Base-by-base conservation (phyloP, 495 filamentous ascomycete genomes). In the Penicillium bovifimosum region DNA sequence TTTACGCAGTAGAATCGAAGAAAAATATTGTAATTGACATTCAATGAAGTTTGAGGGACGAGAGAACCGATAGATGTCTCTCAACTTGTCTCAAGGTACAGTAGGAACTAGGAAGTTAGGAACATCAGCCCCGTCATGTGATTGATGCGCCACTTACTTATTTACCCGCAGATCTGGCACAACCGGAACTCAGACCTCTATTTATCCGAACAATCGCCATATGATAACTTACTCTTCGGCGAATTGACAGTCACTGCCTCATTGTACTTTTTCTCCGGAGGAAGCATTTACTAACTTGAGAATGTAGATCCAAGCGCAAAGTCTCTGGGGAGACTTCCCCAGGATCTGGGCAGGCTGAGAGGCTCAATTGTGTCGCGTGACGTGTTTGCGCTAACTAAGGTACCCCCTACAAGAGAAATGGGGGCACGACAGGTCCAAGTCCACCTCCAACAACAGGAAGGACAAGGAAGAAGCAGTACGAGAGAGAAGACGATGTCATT, bases 251-350 rank as follows among this genome's bases (percentile, higher is more conserved):
- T 53, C 63, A 20, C 4, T 32, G n/a, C 16, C 1, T 10, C 9
- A 27, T 9, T 14, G 0, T 6, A 20, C 13, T 24, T 18, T 10
- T 18, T 11, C 5, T n/a, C 3, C 13, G 13, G 6, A 16, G 10
- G 5, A 41, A 2, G 0, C 2, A 2, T 31, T 8, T 24, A 47
- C 34, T 50, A 49, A 59, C 44, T 47, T 33, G 57, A 8, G 20
- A 27, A 42, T 54, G 36, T 32, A 86, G 85, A 75, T 61, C 73
- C 41, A 92, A 95, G 75, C 86, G 89, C 59, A 92, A 91, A 70
- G 88, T 88, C 10, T 80, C 76, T 24, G 84, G 89, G 53, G 84
- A 89, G 61, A 81, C 76, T 61, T 81, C 83, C 50, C 79, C 80
- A 44, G 68, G 76, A 59, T 74, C 72, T 48, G 68, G 72, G 54